Conservation (phyloP, 768 basidiomycete species). For the Pulveroboletus sp. region DNA sequence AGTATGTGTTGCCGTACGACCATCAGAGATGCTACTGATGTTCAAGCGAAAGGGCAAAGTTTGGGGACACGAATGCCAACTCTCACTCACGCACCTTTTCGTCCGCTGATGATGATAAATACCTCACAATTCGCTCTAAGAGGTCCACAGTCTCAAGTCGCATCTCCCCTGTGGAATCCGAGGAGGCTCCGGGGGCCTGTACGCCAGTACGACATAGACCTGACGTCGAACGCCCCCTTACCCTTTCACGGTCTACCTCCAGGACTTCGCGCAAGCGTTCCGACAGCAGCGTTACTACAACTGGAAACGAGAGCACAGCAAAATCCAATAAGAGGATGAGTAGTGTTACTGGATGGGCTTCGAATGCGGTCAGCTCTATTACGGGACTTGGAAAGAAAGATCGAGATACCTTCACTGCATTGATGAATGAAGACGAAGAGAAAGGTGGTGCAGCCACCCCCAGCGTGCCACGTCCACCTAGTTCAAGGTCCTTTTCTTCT, state of each 20-base stretch:
- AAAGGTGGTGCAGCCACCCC: slow-evolving; percentile 19
- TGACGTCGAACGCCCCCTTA: slow-evolving; percentile 38
- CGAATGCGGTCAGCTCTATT: slow-evolving; percentile 59
- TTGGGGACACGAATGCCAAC: slow-evolving; percentile 20
- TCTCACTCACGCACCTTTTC: slow-evolving; percentile 17
- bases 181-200: slow-evolving; percentile 28
- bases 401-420: slow-evolving; percentile 57
- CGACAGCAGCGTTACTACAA: slow-evolving; percentile 47
- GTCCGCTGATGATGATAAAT: slow-evolving; percentile 26
- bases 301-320: slow-evolving; percentile 32
- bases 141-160: slow-evolving; percentile 26
- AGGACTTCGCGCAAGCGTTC: slow-evolving; percentile 63
- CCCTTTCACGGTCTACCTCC: slow-evolving; percentile 54
- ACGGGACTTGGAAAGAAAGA: slow-evolving; percentile 55
- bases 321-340: slow-evolving; percentile 39
- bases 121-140: slow-evolving; percentile 32
- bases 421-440: slow-evolving; percentile 45
- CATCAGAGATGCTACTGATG: slow-evolving; percentile 26
- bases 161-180: slow-evolving; percentile 33
- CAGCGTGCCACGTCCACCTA: slow-evolving; percentile 33
- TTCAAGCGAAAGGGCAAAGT: slow-evolving; percentile 24
- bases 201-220: slow-evolving; percentile 39
- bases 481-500: slow-evolving; percentile 32
- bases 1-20: no score
- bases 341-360: slow-evolving; percentile 51